A percentile compares a stretch with the other conserved stretches of the same genome.
phyloP scores from a whole-genome alignment of 2,329 filamentous ascomycete species.

The Penicillium expansum region DNA sequence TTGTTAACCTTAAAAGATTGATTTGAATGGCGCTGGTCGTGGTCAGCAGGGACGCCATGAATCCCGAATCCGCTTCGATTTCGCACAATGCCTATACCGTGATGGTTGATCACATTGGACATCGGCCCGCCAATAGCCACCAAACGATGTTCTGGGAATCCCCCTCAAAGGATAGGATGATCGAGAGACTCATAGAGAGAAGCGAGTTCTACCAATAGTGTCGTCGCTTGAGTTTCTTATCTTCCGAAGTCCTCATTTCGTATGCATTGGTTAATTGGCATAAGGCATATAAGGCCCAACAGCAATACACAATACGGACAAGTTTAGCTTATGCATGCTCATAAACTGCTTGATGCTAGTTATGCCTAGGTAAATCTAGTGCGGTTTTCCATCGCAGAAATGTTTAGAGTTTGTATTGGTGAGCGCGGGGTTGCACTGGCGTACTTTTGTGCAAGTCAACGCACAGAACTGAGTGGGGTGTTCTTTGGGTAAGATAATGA shows the following conservation, averaged over 20 bases:
- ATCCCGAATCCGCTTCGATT: no score
- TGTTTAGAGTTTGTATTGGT: neutral
- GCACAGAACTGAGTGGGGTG: neutral
- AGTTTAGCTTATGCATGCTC: neutral
- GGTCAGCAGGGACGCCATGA: no score
- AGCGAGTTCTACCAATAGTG: neutral
- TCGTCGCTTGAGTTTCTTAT: neutral
- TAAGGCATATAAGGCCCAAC: neutral
- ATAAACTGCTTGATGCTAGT: neutral
- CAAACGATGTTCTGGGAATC: no score
- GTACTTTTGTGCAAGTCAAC: neutral
- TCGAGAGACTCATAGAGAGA: no score
- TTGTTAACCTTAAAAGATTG: no score
- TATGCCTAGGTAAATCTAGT: neutral
- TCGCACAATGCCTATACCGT: no score
- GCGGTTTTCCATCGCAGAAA: neutral
- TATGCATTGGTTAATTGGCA: neutral
- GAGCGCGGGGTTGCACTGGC: neutral
- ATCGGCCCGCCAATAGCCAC: neutral
- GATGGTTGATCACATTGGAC: no score
- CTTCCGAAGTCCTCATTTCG: neutral
- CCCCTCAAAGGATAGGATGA: no score
- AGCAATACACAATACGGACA: neutral
- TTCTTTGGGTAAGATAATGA: neutral
- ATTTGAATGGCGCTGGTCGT: no score